Conservation (phyloP, 148 eudicot genomes). For the Fagopyrum homotropicum region DNA sequence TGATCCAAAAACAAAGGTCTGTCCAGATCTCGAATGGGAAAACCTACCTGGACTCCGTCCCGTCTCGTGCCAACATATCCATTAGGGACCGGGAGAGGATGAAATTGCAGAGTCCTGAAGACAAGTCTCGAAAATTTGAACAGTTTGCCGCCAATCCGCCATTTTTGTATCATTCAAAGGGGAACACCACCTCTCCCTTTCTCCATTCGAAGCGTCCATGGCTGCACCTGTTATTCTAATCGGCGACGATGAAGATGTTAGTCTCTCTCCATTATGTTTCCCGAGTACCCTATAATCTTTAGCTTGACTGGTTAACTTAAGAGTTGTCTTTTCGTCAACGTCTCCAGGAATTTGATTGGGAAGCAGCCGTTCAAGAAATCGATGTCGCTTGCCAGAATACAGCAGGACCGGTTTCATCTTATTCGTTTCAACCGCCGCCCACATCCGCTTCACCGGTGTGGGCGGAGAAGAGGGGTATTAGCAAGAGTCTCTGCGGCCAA, state of each 20-base stretch:
- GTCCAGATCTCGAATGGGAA: not conserved
- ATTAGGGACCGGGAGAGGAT: not conserved
- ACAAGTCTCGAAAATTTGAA: slow-evolving; percentile 11
- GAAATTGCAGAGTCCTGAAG: not conserved
- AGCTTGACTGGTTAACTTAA: not conserved
- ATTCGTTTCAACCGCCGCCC: slow-evolving; percentile 10
- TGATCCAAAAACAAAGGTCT: not conserved
- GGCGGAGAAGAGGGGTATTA: not conserved
- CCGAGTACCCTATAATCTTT: not conserved
- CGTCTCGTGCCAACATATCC: no score
- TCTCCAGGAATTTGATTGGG: slow-evolving; percentile 83
- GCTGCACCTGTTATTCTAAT: slow-evolving; percentile 19
- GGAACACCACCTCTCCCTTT: not conserved
- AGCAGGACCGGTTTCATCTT: slow-evolving; percentile 14
- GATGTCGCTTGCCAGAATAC: slow-evolving; percentile 51
- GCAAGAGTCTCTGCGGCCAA: not conserved
- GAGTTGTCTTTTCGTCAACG: not conserved
- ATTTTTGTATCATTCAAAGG: not conserved
- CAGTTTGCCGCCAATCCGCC: not conserved
- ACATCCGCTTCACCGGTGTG: slow-evolving; percentile 3
- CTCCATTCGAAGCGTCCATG: not conserved
- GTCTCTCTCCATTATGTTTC: not conserved
- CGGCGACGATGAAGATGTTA: slow-evolving; percentile 41
- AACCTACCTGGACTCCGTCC: no score
- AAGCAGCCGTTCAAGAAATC: slow-evolving; percentile 70